These are phyloP conservation scores for Coemansia sp. DNA, from an alignment of 371 early-diverging fungal genomes.

Conservation along the genomic window DNA sequence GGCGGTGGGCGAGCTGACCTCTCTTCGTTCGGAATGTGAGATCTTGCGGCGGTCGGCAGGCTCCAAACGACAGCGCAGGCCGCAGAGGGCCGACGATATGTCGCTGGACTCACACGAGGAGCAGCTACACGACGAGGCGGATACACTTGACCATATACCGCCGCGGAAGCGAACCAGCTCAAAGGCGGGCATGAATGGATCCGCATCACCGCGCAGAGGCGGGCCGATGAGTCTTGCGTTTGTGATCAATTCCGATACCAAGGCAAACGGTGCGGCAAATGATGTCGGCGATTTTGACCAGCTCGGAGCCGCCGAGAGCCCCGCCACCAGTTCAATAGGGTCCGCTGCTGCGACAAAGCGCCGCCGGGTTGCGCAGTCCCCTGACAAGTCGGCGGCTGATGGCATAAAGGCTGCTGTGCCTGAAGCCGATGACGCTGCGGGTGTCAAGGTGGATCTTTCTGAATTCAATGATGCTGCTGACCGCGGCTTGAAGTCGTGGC, in stretches of 20 bases:
- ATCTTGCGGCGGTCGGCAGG: constrained; percentile 9
- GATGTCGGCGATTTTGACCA: no score
- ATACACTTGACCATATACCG: neutral
- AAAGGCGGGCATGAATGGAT: neutral
- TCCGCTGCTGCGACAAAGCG: constrained; percentile 4
- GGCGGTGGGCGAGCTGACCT: constrained; percentile 21
- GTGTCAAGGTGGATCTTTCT: neutral
- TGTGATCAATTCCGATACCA: constrained; percentile 32
- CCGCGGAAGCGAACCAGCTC: constrained; percentile 33
- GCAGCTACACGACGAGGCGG: neutral
- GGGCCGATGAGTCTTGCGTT: constrained; percentile 44
- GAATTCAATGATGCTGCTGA: constrained; percentile 29
- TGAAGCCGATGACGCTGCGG: neutral
- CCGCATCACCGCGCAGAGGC: neutral
- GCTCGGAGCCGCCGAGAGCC: neutral
- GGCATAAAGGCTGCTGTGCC: neutral
- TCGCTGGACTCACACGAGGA: neutral
- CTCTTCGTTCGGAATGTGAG: constrained; percentile 27
- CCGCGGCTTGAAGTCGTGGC: constrained; percentile 36
- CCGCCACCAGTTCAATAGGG: neutral
- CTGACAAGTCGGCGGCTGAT: neutral
- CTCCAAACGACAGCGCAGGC: neutral
- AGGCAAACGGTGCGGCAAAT: neutral
- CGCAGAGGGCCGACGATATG: neutral
- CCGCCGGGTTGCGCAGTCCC: neutral